Evolutionary conservation across 106 monocot species (phyloP).

Genomic region (Posidonia australis): DNA sequence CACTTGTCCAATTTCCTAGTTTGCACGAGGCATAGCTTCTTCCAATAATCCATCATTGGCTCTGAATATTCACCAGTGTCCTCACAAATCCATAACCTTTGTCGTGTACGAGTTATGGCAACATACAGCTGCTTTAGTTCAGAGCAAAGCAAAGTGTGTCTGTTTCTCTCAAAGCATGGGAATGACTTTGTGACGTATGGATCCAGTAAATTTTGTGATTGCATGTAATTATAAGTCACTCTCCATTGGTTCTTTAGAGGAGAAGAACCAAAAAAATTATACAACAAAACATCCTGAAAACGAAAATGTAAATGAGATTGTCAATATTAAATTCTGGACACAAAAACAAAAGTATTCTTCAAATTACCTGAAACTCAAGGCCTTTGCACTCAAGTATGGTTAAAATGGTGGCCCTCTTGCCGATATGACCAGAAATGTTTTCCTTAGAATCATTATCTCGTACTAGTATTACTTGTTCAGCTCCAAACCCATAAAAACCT

Average conservation of each 20-base stretch:
- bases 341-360: background rate
- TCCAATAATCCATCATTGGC: conserved; percentile 74
- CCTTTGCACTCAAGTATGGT: conserved; percentile 71
- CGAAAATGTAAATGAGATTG: background rate
- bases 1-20: conserved; percentile 26
- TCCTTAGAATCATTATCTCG: conserved; percentile 34
- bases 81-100: conserved; percentile 72
- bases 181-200: conserved; percentile 1
- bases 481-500: conserved; percentile 36
- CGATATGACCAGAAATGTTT: conserved; percentile 19
- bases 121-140: conserved; percentile 77
- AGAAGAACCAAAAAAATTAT: conserved; percentile 56
- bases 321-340: background rate
- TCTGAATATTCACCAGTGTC: conserved; percentile 22
- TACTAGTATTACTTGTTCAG: conserved; percentile 64
- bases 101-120: conserved; percentile 60
- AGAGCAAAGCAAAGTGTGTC: conserved; percentile 49
- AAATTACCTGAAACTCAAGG: conserved; percentile 33
- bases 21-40: conserved; percentile 38
- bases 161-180: conserved; percentile 29
- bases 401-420: conserved; percentile 49
- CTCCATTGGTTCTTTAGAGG: conserved; percentile 52
- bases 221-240: conserved; percentile 57
- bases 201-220: conserved; percentile 6
- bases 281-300: conserved; percentile 59